Evolutionary conservation across 768 basidiomycete species (phyloP).

Genomic region (Hygrocybe punicea): DNA sequence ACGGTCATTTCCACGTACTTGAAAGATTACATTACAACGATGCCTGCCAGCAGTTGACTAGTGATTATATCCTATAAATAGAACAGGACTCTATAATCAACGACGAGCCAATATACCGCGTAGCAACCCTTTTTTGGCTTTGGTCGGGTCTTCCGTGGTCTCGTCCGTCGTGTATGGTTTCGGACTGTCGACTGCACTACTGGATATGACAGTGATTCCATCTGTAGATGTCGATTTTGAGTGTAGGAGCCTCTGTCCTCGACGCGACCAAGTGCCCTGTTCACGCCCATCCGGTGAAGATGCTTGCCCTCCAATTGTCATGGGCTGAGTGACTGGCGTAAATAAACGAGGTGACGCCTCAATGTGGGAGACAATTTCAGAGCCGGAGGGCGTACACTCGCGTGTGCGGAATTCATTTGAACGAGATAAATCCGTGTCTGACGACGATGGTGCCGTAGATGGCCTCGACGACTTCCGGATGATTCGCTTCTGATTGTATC

Average conservation of each 20-base stretch:
- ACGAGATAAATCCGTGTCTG: slow-evolving; percentile 18
- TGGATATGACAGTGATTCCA: slow-evolving; percentile 34
- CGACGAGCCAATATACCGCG: slow-evolving; percentile 42
- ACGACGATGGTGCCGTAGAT: slow-evolving; percentile 47
- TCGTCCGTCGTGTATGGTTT: slow-evolving; percentile 26
- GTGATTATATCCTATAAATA: neutral
- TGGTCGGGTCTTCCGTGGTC: slow-evolving; percentile 37
- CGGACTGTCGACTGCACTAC: slow-evolving; percentile 11
- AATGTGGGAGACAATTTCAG: slow-evolving; percentile 15
- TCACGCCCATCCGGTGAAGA: neutral
- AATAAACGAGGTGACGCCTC: slow-evolving; percentile 21
- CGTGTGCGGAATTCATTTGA: neutral
- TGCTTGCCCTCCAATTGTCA: neutral
- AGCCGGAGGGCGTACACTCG: neutral
- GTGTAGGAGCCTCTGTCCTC: slow-evolving; percentile 24
- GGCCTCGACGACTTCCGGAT: slow-evolving; percentile 35
- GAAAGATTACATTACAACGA: neutral
- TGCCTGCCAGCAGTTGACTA: neutral
- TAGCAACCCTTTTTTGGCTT: slow-evolving; percentile 42
- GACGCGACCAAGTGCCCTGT: neutral
- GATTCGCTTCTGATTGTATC: slow-evolving; percentile 6
- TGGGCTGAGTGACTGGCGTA: slow-evolving; percentile 12
- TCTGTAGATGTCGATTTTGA: slow-evolving; percentile 56
- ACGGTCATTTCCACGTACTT: neutral
- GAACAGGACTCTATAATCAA: slow-evolving; percentile 18